Evolutionary conservation across 352 stramenopile genomes (phyloP), one percentile per base, ranked within the genome.

Genomic region (Phytopythium delawarense): DNA sequence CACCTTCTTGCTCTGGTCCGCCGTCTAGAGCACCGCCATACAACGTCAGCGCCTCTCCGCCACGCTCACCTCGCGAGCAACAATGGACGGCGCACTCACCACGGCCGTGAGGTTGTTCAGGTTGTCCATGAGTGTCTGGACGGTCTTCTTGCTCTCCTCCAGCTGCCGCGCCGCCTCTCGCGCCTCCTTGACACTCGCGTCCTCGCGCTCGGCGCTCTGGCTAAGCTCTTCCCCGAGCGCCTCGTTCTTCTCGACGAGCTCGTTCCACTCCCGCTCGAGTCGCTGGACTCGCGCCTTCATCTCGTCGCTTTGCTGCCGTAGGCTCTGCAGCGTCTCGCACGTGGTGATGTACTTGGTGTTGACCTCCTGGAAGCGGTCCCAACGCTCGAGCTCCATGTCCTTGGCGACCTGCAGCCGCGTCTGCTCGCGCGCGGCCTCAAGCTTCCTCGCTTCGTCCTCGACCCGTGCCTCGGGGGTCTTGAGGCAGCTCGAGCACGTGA

Each of bases 311-410:
- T 72, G 69, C 20, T 60, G 54, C 37, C 59, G 56, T 4, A 68
- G 54, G 25, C 34, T 62, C 42, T 89, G 80, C 21, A 88, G 28
- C 57, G 84, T 65, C 55, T 71, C 57, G 42, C 62, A 78, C 13
- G 76, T 64, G 30, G 84, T 70, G 56, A 92, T 79, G 54, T 89
- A 89, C 65, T 90, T 90, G 35, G 65, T 59, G 42, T 87, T 89
- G 21, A 92, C 51, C 52, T 89, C 72, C 65, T 92, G 80, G 57
- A 86, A 89, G 25, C 72, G 68, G 35, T 88, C 73, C 82, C 78
- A 91, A 13, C 78, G 77, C 60, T 82, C 80, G 34, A 88, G 58
- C 57, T 91, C 75, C 65, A 91, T 67, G 23, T 81, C 74, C 34
- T 86, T 82, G 3, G 60, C 76, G 13, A 87, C 72, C 37, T 76